Conservation (phyloP, 148 eudicot genomes). For the Persicaria tinctoria region DNA sequence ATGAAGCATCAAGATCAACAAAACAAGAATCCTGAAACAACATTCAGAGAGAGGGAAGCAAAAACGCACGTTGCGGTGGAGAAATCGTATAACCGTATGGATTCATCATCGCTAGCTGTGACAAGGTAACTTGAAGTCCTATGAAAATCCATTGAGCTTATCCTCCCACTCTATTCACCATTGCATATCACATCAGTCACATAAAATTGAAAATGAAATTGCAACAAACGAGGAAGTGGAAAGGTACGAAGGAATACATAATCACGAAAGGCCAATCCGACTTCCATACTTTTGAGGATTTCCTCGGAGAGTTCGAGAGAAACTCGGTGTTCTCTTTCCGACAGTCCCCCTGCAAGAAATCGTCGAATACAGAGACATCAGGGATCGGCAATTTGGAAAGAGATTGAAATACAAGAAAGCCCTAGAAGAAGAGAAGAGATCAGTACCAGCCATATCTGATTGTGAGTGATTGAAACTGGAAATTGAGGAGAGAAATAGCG, state of each 20-base stretch:
- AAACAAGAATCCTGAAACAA: background rate
- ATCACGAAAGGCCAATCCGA: constrained; percentile 96
- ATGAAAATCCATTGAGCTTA: constrained; percentile 98
- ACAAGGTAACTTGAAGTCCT: constrained; percentile 76
- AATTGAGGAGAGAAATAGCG: background rate
- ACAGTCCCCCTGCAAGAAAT: constrained; percentile 27
- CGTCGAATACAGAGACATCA: background rate
- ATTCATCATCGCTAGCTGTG: constrained; percentile 97
- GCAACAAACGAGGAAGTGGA: background rate
- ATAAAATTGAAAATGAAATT: background rate
- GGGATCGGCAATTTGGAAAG: background rate
- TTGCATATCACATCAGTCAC: background rate
- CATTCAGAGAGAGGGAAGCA: constrained; percentile 17
- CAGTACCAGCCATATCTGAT: constrained; percentile 11
- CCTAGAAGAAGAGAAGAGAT: background rate
- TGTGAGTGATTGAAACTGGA: background rate
- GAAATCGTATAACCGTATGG: constrained; percentile 90
- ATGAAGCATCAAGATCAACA: background rate
- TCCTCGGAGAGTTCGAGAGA: constrained; percentile 80
- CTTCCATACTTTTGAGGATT: constrained; percentile 97
- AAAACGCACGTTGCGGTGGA: constrained; percentile 79
- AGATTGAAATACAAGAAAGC: background rate
- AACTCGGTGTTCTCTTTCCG: constrained; percentile 76
- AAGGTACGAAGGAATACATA: constrained; percentile 33
- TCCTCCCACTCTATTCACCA: constrained; percentile 74